phyloP scores from a whole-genome alignment of 306 rosid genomes.

The Calophaca sinica region DNA sequence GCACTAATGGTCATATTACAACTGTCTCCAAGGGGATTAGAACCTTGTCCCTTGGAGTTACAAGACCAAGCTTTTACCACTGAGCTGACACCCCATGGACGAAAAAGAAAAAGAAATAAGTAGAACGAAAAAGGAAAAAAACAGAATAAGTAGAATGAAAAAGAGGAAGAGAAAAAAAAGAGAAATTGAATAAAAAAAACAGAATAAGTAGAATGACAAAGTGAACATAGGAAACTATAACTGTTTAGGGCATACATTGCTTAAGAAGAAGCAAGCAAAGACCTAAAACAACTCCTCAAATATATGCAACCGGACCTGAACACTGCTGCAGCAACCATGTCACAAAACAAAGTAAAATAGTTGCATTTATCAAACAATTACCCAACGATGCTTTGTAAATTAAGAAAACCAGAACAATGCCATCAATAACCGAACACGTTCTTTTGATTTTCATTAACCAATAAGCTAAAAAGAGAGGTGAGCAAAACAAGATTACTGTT shows the following conservation, averaged over 20 bases:
- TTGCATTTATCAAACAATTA: no score
- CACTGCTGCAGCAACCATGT: neutral
- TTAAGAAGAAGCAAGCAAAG: neutral
- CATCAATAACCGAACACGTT: constrained; percentile 2
- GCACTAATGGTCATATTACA: no score
- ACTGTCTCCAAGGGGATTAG: no score
- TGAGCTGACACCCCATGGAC: no score
- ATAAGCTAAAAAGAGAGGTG: constrained; percentile 30
- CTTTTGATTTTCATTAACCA: neutral
- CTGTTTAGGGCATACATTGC: neutral
- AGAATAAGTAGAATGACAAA: neutral
- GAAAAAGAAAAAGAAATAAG: no score
- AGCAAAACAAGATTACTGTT: constrained; percentile 57
- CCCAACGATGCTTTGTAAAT: no score
- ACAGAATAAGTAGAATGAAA: no score
- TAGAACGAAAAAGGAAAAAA: no score
- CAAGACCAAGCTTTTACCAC: no score
- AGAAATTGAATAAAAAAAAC: no score
- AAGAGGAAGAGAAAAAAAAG: no score
- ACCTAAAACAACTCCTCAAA: neutral
- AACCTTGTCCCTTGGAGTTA: no score
- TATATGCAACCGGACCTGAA: neutral
- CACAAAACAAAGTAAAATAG: neutral
- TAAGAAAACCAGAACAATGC: neutral
- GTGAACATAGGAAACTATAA: neutral